A percentile compares a stretch with the other conserved stretches of the same genome.
Evolutionary conservation across 129 eudicot genomes (phyloP).

Genomic region (Arctium minus): DNA sequence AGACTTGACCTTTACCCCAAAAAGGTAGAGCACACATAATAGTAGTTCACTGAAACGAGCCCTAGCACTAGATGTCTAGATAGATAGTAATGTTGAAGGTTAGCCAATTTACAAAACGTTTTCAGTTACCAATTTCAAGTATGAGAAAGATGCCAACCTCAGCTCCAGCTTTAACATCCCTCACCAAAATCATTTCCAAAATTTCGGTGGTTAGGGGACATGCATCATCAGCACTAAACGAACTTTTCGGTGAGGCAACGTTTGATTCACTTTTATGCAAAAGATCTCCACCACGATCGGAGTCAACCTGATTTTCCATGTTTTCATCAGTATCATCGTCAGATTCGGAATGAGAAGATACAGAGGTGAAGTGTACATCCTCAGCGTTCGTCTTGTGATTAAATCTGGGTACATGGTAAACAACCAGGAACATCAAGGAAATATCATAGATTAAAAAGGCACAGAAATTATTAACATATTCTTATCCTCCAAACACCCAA

Average conservation of each 20-base stretch:
- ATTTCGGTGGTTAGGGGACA: constrained; percentile 32
- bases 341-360: constrained; percentile 49
- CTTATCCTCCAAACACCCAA: background rate
- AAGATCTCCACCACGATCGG: constrained; percentile 14
- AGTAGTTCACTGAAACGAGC: background rate
- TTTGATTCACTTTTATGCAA: constrained; percentile 18
- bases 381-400: constrained; percentile 94
- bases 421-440: background rate
- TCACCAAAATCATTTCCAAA: constrained; percentile 85
- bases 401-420: constrained; percentile 40
- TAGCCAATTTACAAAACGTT: background rate
- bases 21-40: background rate
- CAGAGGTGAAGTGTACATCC: constrained; percentile 81
- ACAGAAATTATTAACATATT: background rate
- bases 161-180: constrained; percentile 76
- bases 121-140: background rate
- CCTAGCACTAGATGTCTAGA: background rate
- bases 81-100: background rate
- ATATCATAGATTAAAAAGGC: background rate
- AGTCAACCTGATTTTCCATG: constrained; percentile 17
- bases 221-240: constrained; percentile 10
- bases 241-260: constrained; percentile 7
- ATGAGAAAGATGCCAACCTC: constrained; percentile 53
- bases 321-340: constrained; percentile 32
- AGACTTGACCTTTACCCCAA: background rate